Evolutionary conservation across 768 basidiomycete species (phyloP), one percentile per base, ranked within the genome.

Genomic region (Mycena metata): DNA sequence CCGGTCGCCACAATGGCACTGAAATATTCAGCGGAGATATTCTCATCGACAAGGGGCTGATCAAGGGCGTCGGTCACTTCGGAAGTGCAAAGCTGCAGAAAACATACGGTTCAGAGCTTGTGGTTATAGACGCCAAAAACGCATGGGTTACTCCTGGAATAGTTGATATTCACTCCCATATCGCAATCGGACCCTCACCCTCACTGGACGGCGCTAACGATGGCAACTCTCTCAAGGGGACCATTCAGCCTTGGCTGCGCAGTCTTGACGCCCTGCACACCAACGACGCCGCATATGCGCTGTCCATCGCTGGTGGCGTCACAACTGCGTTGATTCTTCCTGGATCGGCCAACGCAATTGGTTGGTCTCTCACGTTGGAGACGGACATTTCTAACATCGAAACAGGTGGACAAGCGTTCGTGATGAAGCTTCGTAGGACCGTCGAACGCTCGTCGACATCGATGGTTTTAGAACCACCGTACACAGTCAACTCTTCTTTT

Each of bases 141-240:
- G 83, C 88, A 17, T 96, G 93, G 93, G 84, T 95, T 15, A 93
- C 93, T 0, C 93, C 94, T 21, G 94, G 87, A 16, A 80, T 90
- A 61, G 82, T 91, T 45, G 89, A 91, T 74, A 77, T 89, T 57
- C 91, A 92, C 77, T 90, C 89, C 2, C 92, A 94, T 73, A 72
- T 91, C 39, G 39, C 11, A 39, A 15, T 39, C 10, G 39, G 9
- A 39, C 11, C 39, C 10, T 36, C 39, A 11, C 39, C 39, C 15
- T 10, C 39, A 15, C 9, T 39, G 39, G 39, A 46, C 15, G 91
- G 89, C 16, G 78, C 85, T 1, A 66, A 58, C 19, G 93, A 93
- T 71, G 83, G 74, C 33, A 89, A 90, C 74, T 91, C 90, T 13
- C n/a, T 9, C 13, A 83, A 88, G 9, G 85, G 81, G 0, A 78